These are phyloP conservation scores for Emergomyces africanus DNA, from an alignment of 2,329 filamentous ascomycete genomes.

Conservation along the genomic window DNA sequence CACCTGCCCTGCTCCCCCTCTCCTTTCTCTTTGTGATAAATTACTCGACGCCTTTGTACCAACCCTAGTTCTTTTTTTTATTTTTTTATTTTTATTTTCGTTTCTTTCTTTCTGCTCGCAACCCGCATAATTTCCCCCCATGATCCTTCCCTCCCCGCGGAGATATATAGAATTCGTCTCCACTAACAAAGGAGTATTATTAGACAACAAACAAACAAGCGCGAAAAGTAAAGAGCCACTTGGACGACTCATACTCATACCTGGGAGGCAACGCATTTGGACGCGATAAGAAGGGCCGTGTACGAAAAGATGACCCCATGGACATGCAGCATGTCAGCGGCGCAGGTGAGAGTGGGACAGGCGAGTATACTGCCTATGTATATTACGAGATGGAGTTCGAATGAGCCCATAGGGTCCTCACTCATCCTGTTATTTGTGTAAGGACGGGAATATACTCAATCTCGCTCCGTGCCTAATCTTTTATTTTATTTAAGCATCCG, in stretches of 20 bases:
- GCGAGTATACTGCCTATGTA: slow-evolving; percentile 88
- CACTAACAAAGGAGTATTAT: slow-evolving; percentile 27
- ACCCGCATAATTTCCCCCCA: background rate
- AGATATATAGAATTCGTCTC: background rate
- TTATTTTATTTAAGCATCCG: background rate
- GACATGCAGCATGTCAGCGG: slow-evolving; percentile 57
- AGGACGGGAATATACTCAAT: background rate
- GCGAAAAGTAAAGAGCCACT: slow-evolving; percentile 63
- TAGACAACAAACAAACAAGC: slow-evolving; percentile 73
- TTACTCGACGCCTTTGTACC: background rate
- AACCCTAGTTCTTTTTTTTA: background rate
- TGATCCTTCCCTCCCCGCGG: background rate
- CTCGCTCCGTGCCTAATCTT: background rate
- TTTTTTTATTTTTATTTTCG: too few species aligned
- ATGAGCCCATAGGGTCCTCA: slow-evolving; percentile 17
- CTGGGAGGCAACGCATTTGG: slow-evolving; percentile 90
- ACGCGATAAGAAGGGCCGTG: slow-evolving; percentile 82
- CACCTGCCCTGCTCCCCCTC: background rate
- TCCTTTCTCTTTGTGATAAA: background rate
- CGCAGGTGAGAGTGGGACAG: slow-evolving; percentile 49
- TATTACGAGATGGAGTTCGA: slow-evolving; percentile 87
- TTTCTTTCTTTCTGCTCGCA: background rate
- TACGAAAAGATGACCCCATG: slow-evolving; percentile 79
- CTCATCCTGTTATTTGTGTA: background rate
- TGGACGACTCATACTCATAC: slow-evolving; percentile 81